phyloP scores from a whole-genome alignment of 108 stramenopile genomes.

The Ochromonas danica region DNA sequence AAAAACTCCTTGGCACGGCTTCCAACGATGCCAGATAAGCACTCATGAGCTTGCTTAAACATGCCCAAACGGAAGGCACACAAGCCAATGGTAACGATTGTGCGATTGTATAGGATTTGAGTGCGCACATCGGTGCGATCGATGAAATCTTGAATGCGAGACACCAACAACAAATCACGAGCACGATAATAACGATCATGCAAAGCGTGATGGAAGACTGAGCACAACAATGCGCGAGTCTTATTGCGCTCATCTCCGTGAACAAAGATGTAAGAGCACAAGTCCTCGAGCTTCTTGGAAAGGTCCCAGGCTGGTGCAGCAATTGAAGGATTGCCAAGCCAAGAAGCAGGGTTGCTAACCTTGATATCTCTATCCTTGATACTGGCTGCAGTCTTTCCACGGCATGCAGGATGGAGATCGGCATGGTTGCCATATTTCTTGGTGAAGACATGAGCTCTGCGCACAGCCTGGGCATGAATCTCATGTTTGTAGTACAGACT shows the following conservation, averaged over 20 bases:
- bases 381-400: slow-evolving; percentile 48
- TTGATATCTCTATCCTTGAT: slow-evolving; percentile 18
- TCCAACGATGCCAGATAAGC: slow-evolving; percentile 79
- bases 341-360: slow-evolving; percentile 20
- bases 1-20: slow-evolving; percentile 81
- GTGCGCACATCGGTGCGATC: slow-evolving; percentile 73
- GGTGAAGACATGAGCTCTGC: slow-evolving; percentile 68
- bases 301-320: neutral
- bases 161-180: slow-evolving; percentile 93
- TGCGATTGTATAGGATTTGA: slow-evolving; percentile 95
- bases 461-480: slow-evolving; percentile 78
- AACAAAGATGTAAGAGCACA: slow-evolving; percentile 79
- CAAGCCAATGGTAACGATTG: slow-evolving; percentile 93
- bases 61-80: slow-evolving; percentile 92
- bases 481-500: slow-evolving; percentile 96
- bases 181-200: slow-evolving; percentile 95
- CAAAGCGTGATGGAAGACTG: slow-evolving; percentile 89
- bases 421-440: slow-evolving; percentile 62
- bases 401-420: slow-evolving; percentile 77
- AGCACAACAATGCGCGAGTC: slow-evolving; percentile 91
- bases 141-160: slow-evolving; percentile 77
- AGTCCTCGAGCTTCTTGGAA: slow-evolving; percentile 54
- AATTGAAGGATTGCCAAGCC: neutral
- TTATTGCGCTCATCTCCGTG: slow-evolving; percentile 77
- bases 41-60: slow-evolving; percentile 88